Conservation (phyloP, 1,284 basidiomycete genomes). For the Porogramme epimiltina region DNA sequence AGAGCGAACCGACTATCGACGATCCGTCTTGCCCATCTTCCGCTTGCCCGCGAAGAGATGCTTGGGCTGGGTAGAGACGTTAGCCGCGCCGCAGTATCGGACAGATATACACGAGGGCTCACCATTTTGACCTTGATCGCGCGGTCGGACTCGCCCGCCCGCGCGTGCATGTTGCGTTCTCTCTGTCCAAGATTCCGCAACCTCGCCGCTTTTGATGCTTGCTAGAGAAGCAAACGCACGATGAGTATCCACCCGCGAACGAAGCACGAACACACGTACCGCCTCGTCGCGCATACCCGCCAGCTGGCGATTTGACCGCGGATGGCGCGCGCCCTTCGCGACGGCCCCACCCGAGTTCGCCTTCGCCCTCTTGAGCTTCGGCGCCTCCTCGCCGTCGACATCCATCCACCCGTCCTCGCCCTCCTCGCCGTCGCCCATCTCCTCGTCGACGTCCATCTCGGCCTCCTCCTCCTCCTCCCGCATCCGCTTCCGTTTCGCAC, state of each 20-base stretch:
- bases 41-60: constrained; percentile 90
- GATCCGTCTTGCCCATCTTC: constrained; percentile 84
- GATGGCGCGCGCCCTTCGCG: constrained; percentile 53
- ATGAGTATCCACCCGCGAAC: neutral
- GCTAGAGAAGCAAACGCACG: constrained; percentile 41
- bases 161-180: constrained; percentile 83
- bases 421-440: constrained; percentile 38
- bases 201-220: constrained; percentile 78
- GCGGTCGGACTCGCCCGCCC: constrained; percentile 89
- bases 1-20: constrained; percentile 49
- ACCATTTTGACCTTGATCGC: constrained; percentile 82
- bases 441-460: constrained; percentile 40
- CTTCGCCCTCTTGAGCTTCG: constrained; percentile 61
- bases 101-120: constrained; percentile 24
- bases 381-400: constrained; percentile 55
- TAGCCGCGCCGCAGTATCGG: too few species aligned
- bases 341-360: constrained; percentile 60
- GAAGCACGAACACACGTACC: constrained; percentile 42
- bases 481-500: constrained; percentile 72
- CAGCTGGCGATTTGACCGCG: constrained; percentile 71
- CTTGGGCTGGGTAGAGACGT: constrained; percentile 58
- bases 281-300: constrained; percentile 79
- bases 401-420: constrained; percentile 54
- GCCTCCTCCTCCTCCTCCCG: constrained; percentile 51
- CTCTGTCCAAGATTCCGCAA: constrained; percentile 86